Evolutionary conservation across 2,329 filamentous ascomycete species (phyloP).

Genomic region (Botryotinia narcissicola): DNA sequence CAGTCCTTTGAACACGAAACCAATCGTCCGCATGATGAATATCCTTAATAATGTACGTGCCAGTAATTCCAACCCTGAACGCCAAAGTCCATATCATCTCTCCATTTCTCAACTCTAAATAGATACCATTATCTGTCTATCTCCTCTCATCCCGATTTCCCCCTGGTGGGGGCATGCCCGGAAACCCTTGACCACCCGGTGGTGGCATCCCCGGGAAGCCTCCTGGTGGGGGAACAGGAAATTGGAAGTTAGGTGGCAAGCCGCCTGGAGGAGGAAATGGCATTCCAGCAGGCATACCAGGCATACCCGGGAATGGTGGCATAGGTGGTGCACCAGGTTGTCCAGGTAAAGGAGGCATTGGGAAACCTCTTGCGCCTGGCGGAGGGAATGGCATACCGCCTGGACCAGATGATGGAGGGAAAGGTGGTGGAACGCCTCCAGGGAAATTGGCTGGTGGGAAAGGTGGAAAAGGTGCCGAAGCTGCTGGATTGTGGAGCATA

Average conservation of each 20-base stretch:
- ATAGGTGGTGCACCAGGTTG: constrained; percentile 26
- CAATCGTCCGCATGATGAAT: not conserved
- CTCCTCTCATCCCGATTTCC: constrained; percentile 14
- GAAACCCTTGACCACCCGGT: not conserved
- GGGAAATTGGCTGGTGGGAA: constrained; percentile 53
- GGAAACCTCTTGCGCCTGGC: constrained; percentile 34
- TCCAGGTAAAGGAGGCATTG: constrained; percentile 31
- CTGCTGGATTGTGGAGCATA: constrained; percentile 55
- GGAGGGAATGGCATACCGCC: constrained; percentile 32
- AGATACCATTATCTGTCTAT: constrained; percentile 15
- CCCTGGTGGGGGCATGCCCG: constrained; percentile 16
- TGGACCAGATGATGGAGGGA: not conserved
- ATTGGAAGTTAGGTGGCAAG: constrained; percentile 53
- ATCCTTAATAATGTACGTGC: not conserved
- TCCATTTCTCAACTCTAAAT: not conserved
- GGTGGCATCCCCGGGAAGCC: constrained; percentile 30
- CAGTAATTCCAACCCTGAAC: constrained; percentile 3
- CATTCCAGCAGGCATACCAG: constrained; percentile 42
- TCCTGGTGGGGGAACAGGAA: constrained; percentile 40
- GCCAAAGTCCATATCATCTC: constrained; percentile 9
- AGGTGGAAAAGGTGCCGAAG: constrained; percentile 50
- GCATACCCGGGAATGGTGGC: constrained; percentile 39
- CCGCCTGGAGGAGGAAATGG: constrained; percentile 47
- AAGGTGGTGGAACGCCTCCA: constrained; percentile 42
- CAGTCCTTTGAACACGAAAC: not conserved